A percentile compares a stretch with the other conserved stretches of the same genome.
phyloP scores from a whole-genome alignment of 495 filamentous ascomycete species.

The Oidiodendron maius region DNA sequence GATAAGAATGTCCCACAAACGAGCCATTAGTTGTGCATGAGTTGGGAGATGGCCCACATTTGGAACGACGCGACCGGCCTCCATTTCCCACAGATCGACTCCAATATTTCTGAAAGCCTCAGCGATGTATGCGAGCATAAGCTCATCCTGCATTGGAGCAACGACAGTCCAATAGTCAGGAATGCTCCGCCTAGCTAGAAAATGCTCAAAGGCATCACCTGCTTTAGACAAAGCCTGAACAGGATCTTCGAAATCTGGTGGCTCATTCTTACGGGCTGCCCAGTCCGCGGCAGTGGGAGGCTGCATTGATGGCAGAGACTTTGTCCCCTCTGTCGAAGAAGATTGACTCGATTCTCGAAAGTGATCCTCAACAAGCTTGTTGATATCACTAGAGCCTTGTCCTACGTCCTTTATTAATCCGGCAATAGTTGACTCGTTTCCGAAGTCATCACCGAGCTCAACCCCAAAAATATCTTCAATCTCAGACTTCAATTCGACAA shows the following conservation, averaged over 20 bases:
- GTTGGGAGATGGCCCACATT: slow-evolving; percentile 27
- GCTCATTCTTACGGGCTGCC: too few species aligned
- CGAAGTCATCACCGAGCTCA: not conserved
- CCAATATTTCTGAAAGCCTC: slow-evolving; percentile 43
- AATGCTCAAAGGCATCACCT: slow-evolving; percentile 32
- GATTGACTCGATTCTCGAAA: too few species aligned
- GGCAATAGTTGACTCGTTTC: not conserved
- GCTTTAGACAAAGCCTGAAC: slow-evolving; percentile 19
- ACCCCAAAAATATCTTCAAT: slow-evolving; percentile 2
- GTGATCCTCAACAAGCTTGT: too few species aligned
- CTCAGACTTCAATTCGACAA: not conserved
- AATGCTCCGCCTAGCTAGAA: slow-evolving; percentile 27
- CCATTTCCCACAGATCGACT: slow-evolving; percentile 25
- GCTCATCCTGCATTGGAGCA: slow-evolving; percentile 21
- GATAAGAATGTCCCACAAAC: slow-evolving; percentile 35
- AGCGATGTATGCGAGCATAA: slow-evolving; percentile 32
- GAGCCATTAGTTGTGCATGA: slow-evolving; percentile 29
- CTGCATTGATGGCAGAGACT: too few species aligned
- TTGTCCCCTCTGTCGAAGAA: too few species aligned
- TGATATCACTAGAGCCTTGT: too few species aligned
- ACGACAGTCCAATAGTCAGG: slow-evolving; percentile 24
- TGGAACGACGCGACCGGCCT: slow-evolving; percentile 26
- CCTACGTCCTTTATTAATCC: not conserved
- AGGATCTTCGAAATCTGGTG: slow-evolving; percentile 22
- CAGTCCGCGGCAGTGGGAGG: too few species aligned